Evolutionary conservation across 805 yeast species (phyloP).

Genomic region (Saccharomycopsis oosterbeekiorum): DNA sequence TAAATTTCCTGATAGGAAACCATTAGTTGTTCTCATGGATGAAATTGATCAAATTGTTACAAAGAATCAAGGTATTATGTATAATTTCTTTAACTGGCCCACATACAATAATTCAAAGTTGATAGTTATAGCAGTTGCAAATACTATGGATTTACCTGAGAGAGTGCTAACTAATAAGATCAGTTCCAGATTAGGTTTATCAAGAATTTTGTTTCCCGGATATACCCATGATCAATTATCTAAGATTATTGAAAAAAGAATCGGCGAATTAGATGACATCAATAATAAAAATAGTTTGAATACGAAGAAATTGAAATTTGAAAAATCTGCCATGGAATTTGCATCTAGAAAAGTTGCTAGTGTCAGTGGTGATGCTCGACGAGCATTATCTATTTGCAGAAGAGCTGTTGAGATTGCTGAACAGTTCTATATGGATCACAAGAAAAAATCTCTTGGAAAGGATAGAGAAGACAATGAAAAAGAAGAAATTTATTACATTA

Average conservation of each 20-base stretch:
- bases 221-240: constrained; percentile 73
- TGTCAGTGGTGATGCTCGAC: constrained; percentile 94
- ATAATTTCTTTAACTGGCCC: constrained; percentile 98
- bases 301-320: constrained; percentile 36
- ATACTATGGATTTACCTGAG: constrained; percentile 96
- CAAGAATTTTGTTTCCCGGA: constrained; percentile 81
- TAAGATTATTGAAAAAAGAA: constrained; percentile 59
- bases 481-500: constrained; percentile 43
- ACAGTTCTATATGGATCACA: constrained; percentile 36
- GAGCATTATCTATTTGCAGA: constrained; percentile 80
- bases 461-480: constrained; percentile 21
- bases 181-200: constrained; percentile 81
- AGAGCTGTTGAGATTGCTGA: constrained; percentile 88
- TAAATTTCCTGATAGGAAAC: constrained; percentile 30
- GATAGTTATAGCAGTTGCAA: constrained; percentile 87
- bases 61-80: constrained; percentile 75
- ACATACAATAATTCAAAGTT: constrained; percentile 68
- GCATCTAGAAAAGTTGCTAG: constrained; percentile 92
- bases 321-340: constrained; percentile 74
- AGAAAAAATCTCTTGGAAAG: constrained; percentile 14
- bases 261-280: constrained; percentile 34
- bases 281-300: constrained; percentile 29
- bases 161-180: constrained; percentile 77
- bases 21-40: constrained; percentile 74
- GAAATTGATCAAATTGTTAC: constrained; percentile 90